A percentile compares a stretch with the other conserved stretches of the same genome.
These are phyloP conservation scores for Theobroma cacao DNA, from an alignment of 345 rosid genomes.

Conservation along the genomic window DNA sequence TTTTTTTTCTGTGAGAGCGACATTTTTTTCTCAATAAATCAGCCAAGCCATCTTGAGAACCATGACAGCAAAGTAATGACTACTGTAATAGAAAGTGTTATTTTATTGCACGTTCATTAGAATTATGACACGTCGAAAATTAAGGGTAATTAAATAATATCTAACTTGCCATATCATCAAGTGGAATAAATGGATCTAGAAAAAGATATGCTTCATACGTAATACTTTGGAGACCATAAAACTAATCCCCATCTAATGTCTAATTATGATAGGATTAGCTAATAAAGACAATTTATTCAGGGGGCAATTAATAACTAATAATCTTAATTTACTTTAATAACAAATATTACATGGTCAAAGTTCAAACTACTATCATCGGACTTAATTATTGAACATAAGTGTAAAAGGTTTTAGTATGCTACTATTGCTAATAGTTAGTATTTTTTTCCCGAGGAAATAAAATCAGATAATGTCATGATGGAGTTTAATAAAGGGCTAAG, in stretches of 20 bases:
- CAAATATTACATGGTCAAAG: too few species aligned
- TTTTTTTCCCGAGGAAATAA: too few species aligned
- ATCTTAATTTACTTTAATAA: background rate
- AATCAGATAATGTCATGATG: too few species aligned
- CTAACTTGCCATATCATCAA: background rate
- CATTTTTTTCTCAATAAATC: background rate
- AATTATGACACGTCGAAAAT: background rate
- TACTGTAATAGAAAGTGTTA: background rate
- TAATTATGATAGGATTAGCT: background rate
- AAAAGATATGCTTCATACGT: too few species aligned
- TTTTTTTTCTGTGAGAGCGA: background rate
- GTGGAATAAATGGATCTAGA: background rate
- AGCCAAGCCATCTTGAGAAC: background rate
- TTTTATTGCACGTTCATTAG: background rate
- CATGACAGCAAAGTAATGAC: too few species aligned
- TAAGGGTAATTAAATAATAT: background rate
- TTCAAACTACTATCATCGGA: too few species aligned
- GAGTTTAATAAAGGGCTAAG: too few species aligned
- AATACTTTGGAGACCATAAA: background rate
- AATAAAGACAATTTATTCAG: background rate
- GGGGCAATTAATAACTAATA: too few species aligned
- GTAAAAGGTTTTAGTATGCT: too few species aligned
- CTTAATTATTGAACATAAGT: too few species aligned
- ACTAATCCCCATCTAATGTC: background rate
- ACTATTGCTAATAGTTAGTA: too few species aligned